A percentile compares a stretch with the other conserved stretches of the same genome.
Evolutionary conservation across 208 protist species (phyloP).

Genomic region (Porcisia deanei): DNA sequence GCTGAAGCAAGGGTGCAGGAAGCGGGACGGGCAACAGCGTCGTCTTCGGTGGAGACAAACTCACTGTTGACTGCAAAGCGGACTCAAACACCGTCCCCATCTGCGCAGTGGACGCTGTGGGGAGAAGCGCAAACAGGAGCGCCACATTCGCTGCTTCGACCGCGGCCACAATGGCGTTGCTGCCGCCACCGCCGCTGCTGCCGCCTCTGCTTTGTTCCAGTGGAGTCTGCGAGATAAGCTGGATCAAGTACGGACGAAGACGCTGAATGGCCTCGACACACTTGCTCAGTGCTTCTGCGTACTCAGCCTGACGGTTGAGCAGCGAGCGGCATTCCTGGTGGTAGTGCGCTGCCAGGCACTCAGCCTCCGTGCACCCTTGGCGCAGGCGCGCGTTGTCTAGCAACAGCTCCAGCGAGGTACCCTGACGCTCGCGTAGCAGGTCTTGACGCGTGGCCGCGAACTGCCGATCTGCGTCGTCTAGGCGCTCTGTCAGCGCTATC

Average conservation of each 20-base stretch:
- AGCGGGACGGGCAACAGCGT: neutral
- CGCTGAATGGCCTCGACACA: constrained; percentile 49
- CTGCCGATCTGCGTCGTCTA: constrained; percentile 56
- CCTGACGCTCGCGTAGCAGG: constrained; percentile 61
- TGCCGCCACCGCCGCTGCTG: neutral
- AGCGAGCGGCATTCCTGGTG: constrained; percentile 67
- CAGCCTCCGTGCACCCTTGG: constrained; percentile 79
- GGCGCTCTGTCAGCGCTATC: constrained; percentile 31
- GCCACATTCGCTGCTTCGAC: constrained; percentile 44
- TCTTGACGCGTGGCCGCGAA: constrained; percentile 48
- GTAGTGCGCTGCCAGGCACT: constrained; percentile 82
- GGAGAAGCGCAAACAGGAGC: constrained; percentile 65
- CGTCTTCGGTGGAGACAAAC: constrained; percentile 15
- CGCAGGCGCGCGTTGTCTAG: constrained; percentile 73
- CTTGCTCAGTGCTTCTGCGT: constrained; percentile 57
- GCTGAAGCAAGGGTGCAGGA: neutral
- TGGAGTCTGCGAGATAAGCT: neutral
- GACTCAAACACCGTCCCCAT: constrained; percentile 64
- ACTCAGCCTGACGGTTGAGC: constrained; percentile 62
- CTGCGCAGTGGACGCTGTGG: constrained; percentile 49
- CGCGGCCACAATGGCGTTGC: constrained; percentile 5
- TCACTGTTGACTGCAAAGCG: constrained; percentile 31
- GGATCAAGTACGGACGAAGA: constrained; percentile 35
- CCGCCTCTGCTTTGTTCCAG: neutral
- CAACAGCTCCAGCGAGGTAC: constrained; percentile 64